These are phyloP conservation scores for Phytophthora citrophthora DNA, from an alignment of 352 stramenopile species.

Conservation along the genomic window DNA sequence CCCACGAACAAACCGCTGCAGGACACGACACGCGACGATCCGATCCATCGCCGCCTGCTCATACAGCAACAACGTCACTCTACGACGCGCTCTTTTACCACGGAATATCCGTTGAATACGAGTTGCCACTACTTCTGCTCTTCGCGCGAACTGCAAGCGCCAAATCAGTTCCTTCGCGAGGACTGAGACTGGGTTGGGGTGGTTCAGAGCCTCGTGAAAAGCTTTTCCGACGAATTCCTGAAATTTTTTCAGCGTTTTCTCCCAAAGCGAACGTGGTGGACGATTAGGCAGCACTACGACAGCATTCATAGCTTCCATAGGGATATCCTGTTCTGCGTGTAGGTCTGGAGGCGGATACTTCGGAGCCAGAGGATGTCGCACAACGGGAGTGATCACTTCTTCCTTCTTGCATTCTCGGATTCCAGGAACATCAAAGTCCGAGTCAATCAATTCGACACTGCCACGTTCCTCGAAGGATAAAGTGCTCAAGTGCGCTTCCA, in stretches of 20 bases:
- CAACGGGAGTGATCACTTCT: slow-evolving; percentile 11
- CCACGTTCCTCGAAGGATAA: slow-evolving; percentile 59
- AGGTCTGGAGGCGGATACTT: slow-evolving; percentile 42
- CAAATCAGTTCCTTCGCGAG: slow-evolving; percentile 63
- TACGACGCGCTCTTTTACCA: slow-evolving; percentile 60
- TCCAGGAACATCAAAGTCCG: slow-evolving; percentile 69
- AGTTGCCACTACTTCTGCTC: slow-evolving; percentile 55
- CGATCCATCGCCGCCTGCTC: slow-evolving; percentile 45
- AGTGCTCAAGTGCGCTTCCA: slow-evolving; percentile 65
- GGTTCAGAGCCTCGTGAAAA: slow-evolving; percentile 28
- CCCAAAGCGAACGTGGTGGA: neutral
- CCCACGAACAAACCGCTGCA: slow-evolving; percentile 65
- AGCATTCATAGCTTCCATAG: slow-evolving; percentile 28
- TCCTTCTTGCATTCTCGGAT: slow-evolving; percentile 64
- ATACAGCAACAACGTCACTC: slow-evolving; percentile 45
- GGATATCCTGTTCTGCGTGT: neutral
- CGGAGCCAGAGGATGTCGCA: slow-evolving; percentile 60
- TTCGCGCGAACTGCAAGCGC: slow-evolving; percentile 64
- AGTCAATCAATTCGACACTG: slow-evolving; percentile 49
- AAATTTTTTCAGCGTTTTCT: slow-evolving; percentile 25
- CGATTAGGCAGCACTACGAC: slow-evolving; percentile 25
- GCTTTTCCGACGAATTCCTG: neutral
- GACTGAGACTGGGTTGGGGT: slow-evolving; percentile 49
- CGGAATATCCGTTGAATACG: slow-evolving; percentile 74
- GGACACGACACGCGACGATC: slow-evolving; percentile 39